phyloP scores from a whole-genome alignment of 1,139 yeast species.

The Nakaseomyces sp. region DNA sequence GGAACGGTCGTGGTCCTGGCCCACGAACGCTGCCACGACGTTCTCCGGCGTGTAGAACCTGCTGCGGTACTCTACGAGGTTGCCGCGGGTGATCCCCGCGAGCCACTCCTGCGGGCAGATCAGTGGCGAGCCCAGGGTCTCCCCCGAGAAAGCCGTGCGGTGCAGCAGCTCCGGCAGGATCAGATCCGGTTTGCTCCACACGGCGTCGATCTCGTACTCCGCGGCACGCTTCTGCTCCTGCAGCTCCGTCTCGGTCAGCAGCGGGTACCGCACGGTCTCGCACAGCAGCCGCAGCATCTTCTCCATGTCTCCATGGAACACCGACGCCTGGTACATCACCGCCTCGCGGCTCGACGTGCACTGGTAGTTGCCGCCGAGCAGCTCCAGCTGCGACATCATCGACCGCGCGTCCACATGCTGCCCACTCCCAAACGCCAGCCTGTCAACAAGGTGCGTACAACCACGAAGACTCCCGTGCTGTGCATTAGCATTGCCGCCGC shows the following conservation, averaged over 20 bases:
- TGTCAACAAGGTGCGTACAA: slow-evolving; percentile 72
- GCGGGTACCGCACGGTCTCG: slow-evolving; percentile 73
- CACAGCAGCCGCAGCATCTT: slow-evolving; percentile 69
- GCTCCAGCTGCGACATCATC: slow-evolving; percentile 68
- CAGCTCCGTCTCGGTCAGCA: slow-evolving; percentile 59
- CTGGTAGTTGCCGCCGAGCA: slow-evolving; percentile 89
- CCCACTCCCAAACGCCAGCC: slow-evolving; percentile 83
- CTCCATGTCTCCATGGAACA: slow-evolving; percentile 79
- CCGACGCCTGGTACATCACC: slow-evolving; percentile 88
- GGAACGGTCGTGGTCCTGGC: slow-evolving; percentile 68
- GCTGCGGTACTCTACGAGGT: slow-evolving; percentile 54
- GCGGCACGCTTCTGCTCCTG: slow-evolving; percentile 68
- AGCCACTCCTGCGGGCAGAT: slow-evolving; percentile 71
- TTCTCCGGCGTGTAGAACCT: slow-evolving; percentile 72
- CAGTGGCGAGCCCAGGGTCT: slow-evolving; percentile 80
- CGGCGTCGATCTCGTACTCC: slow-evolving; percentile 72
- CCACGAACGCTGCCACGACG: slow-evolving; percentile 80
- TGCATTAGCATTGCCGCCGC: too few species aligned
- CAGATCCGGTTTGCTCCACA: slow-evolving; percentile 77
- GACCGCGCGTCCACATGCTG: slow-evolving; percentile 49
- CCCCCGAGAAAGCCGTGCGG: slow-evolving; percentile 61
- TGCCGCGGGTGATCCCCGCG: slow-evolving; percentile 43
- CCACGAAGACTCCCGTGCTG: too few species aligned
- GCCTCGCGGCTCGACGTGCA: slow-evolving; percentile 90
- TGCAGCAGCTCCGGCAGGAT: slow-evolving; percentile 83